These are phyloP conservation scores for Venturia oleaginea DNA, from an alignment of 2,329 filamentous ascomycete genomes.

Conservation along the genomic window DNA sequence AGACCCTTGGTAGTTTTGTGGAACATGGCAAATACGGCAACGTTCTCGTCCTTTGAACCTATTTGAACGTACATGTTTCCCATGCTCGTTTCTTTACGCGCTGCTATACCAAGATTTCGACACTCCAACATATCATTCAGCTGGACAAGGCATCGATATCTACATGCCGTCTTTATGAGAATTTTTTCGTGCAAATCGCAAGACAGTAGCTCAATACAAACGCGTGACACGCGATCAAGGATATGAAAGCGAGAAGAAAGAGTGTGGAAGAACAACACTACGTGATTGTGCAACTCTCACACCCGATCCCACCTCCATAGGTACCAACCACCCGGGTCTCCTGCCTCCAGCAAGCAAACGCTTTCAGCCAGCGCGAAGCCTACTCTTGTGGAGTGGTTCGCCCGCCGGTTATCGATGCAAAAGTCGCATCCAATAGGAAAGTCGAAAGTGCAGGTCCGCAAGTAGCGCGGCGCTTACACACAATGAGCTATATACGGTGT, in stretches of 20 bases:
- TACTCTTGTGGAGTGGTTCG: not conserved
- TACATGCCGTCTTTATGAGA: not conserved
- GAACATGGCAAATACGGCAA: not conserved
- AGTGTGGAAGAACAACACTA: not conserved
- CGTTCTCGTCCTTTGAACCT: not conserved
- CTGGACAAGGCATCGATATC: not conserved
- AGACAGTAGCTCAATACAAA: not conserved
- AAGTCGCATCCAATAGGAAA: not conserved
- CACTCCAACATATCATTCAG: not conserved
- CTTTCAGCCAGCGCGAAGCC: not conserved
- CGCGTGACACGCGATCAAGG: not conserved
- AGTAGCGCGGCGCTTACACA: conserved; percentile 3
- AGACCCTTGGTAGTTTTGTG: not conserved
- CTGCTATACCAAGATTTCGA: not conserved
- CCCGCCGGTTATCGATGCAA: not conserved
- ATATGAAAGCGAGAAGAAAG: not conserved
- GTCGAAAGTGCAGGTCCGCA: not conserved
- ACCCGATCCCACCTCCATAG: not conserved
- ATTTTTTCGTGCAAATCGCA: not conserved
- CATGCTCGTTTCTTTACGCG: not conserved
- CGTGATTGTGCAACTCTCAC: not conserved
- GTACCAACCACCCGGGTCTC: not conserved
- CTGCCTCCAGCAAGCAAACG: not conserved
- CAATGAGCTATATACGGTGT: not conserved
- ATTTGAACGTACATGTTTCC: not conserved